Base-by-base conservation (phyloP, 305 asterid genomes). In the Lippia alba region DNA sequence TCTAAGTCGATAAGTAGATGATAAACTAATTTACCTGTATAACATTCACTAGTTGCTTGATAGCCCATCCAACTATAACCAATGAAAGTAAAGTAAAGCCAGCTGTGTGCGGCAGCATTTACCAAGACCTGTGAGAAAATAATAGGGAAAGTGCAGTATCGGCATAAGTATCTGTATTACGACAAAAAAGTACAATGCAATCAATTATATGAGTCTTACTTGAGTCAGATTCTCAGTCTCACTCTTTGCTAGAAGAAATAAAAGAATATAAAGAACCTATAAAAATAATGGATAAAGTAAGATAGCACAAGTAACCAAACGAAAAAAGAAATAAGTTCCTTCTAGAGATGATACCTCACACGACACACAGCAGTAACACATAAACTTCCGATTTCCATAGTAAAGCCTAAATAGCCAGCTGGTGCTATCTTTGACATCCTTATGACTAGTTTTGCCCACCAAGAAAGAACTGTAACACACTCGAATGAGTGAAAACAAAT, bases 391-490 rank as follows among this genome's bases (percentile, higher is more conserved):
- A 77, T 85, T 95, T 58, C 94, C 87, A 51, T 95, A 95, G 61
- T 94, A 94, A 61, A 86, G 90, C 86, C 76, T 85, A 87, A 91
- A 94, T 19, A 87, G 84, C 89, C 94, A 87, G 81, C 81, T 94
- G 82, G 83, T 89, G 86, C 97, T 91, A 74, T 94, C 99, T 73
- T 88, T 89, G 44, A 93, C 96, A 70, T 95, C 99, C 82, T 95
- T 95, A 73, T 95, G 99, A 77, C 96, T 95, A 61, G 74, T 75
- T 81, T 92, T 92, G 54, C 99, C 99, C 17, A 79, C 85, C 90
- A 95, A 73, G 84, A 95, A 92, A 71, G 97, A 86, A 71, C 99
- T 95, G 84, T 72, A 66, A 74, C 40, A 59, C 44, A 63, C 71
- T 59, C 46, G 44, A 56, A 60, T n/a, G 63, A 50, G 63, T 30